A percentile compares a stretch with the other conserved stretches of the same genome.
phyloP scores from a whole-genome alignment of 306 rosid species.

The Aeschynomene evenia region DNA sequence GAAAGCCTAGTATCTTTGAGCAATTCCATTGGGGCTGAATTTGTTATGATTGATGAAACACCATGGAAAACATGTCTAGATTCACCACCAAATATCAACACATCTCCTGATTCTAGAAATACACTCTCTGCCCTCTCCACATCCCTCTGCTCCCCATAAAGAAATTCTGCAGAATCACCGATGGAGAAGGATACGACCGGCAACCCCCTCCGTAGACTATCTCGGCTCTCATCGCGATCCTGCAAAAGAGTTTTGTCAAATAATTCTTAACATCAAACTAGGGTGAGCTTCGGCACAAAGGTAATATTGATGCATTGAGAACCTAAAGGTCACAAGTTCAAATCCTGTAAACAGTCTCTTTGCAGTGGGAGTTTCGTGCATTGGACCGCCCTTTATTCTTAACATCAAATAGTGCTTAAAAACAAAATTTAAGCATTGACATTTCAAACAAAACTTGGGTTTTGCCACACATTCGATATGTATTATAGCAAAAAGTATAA shows the following conservation, averaged over 20 bases:
- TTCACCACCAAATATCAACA: slow-evolving; percentile 67
- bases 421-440: not conserved
- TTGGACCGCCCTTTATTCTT: too few species aligned
- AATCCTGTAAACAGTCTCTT: too few species aligned
- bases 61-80: slow-evolving; percentile 71
- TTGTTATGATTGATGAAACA: slow-evolving; percentile 50
- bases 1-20: slow-evolving; percentile 37
- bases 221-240: slow-evolving; percentile 71
- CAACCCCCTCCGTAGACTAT: slow-evolving; percentile 49
- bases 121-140: slow-evolving; percentile 45
- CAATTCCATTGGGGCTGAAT: slow-evolving; percentile 54
- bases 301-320: too few species aligned
- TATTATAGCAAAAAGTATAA: not conserved
- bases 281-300: too few species aligned
- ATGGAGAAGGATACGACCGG: slow-evolving; percentile 70
- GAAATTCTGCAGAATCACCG: slow-evolving; percentile 77
- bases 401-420: not conserved
- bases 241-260: slow-evolving; percentile 13
- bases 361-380: too few species aligned
- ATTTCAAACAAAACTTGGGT: not conserved
- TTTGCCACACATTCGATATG: not conserved
- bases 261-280: not conserved
- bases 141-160: slow-evolving; percentile 56
- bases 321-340: too few species aligned
- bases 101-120: slow-evolving; percentile 66